phyloP scores from a whole-genome alignment of 2,329 filamentous ascomycete species.

The Juglanconis oblonga region DNA sequence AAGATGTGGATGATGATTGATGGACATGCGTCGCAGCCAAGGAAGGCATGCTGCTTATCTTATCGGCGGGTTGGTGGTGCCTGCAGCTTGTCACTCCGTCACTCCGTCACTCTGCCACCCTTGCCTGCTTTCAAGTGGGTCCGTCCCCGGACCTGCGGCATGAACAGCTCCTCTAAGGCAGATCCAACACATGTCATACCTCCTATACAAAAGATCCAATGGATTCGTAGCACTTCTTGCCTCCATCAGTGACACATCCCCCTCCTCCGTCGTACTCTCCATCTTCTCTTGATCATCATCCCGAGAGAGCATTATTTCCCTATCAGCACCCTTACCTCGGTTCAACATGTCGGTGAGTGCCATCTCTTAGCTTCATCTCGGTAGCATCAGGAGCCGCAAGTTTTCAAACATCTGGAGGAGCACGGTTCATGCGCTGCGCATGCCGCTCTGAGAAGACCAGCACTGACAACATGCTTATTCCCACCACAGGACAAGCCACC shows the following conservation, averaged over 20 bases:
- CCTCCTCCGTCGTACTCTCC: neutral
- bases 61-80: neutral
- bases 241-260: neutral
- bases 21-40: neutral
- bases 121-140: neutral
- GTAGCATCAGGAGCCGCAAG: slow-evolving; percentile 12
- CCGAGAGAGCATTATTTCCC: neutral
- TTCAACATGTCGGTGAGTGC: slow-evolving; percentile 19
- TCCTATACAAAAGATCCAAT: neutral
- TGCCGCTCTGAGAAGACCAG: neutral
- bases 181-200: neutral
- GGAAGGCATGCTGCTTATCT: slow-evolving; percentile 2
- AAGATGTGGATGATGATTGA: neutral
- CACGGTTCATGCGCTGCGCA: slow-evolving; percentile 17
- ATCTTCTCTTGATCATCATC: neutral
- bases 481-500: slow-evolving; percentile 30
- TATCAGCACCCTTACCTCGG: slow-evolving; percentile 10
- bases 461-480: slow-evolving; percentile 1
- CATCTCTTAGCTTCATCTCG: slow-evolving; percentile 14
- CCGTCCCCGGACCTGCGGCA: neutral
- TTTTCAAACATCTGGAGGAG: slow-evolving; percentile 12
- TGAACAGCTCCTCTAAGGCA: neutral
- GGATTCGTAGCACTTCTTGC: neutral
- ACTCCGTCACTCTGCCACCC: neutral
- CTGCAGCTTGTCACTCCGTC: neutral